phyloP scores from a whole-genome alignment of 1,139 yeast genomes.

The Candida neerlandica region DNA sequence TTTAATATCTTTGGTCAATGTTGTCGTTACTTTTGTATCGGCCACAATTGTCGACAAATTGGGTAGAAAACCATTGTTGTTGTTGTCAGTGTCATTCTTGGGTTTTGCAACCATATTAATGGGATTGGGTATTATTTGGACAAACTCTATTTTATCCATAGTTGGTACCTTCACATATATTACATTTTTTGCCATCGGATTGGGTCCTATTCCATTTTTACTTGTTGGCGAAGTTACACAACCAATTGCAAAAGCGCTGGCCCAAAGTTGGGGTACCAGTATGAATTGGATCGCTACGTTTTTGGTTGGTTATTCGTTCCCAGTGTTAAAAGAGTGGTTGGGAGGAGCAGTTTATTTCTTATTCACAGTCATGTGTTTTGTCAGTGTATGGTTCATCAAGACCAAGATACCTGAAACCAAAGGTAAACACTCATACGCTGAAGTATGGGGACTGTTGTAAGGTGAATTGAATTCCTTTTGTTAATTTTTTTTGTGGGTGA shows the following conservation, averaged over 20 bases:
- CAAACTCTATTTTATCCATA: slow-evolving; percentile 57
- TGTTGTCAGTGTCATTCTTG: slow-evolving; percentile 70
- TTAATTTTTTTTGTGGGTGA: not conserved
- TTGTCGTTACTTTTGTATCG: slow-evolving; percentile 68
- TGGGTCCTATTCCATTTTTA: slow-evolving; percentile 94
- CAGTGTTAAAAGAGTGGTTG: slow-evolving; percentile 59
- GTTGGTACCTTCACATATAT: slow-evolving; percentile 73
- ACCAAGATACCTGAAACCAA: slow-evolving; percentile 75
- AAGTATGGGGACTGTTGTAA: slow-evolving; percentile 51
- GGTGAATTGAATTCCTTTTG: too few relatives aligned
- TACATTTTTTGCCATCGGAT: slow-evolving; percentile 82
- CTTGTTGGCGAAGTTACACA: slow-evolving; percentile 89
- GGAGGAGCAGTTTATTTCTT: slow-evolving; percentile 83
- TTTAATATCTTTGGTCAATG: slow-evolving; percentile 71
- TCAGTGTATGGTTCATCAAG: slow-evolving; percentile 51
- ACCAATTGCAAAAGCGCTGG: slow-evolving; percentile 73
- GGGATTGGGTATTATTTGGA: slow-evolving; percentile 62
- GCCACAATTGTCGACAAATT: slow-evolving; percentile 71
- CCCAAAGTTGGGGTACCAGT: slow-evolving; percentile 91
- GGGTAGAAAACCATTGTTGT: slow-evolving; percentile 77
- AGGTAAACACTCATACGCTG: slow-evolving; percentile 59
- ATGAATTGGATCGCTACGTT: slow-evolving; percentile 93
- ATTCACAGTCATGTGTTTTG: slow-evolving; percentile 60
- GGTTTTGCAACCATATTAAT: slow-evolving; percentile 63
- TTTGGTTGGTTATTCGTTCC: slow-evolving; percentile 77